Evolutionary conservation across 495 filamentous ascomycete species (phyloP), one percentile per base, ranked within the genome.

Genomic region (Penicillium angulare): DNA sequence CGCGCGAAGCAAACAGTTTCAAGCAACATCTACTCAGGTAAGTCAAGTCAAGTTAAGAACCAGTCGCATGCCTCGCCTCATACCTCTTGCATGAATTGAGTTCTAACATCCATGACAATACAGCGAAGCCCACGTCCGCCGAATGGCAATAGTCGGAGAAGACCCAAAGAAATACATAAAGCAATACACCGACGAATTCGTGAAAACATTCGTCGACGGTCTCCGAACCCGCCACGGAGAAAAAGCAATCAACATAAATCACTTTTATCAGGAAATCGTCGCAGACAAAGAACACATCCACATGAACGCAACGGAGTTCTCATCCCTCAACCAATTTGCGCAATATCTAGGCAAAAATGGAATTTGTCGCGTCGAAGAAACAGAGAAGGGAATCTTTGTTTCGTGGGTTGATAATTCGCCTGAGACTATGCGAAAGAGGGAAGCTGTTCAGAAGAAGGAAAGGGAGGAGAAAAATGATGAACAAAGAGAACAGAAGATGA

Each of bases 321-420:
- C 82, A 91, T 64, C 95, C 29, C 71, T 99, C 47, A 89, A 90
- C 3, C 90, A 97, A 54, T 97, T 96, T 73, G 88, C 85, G 3
- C 92, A 93, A 56, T 71, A 86, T 56, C 69, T 99, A 7, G 89
- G 90, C 1, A 71, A 87, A 21, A 90, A 96, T 63, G 87, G 92
- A 0, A 81, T 96, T 26, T 92, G 88, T 62, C 74, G 85, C 18
- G 89, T 97, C 0, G 88, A 95, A 55, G 93, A 98, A 59, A 87
- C 84, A 36, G 91, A 95, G 38, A 92, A 95, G 60, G 74, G 93
- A 1, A 54, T 97, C 12, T 85, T 89, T 57, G 79, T 99, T 43
- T 79, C 84, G 5, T 99, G 92, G 89, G 83, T 97, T 24, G 92
- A 99, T 68, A 88, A 92, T 58, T 86, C 81, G 24, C 89, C 90